Base-by-base conservation (phyloP, 2,329 filamentous ascomycete genomes). In the Verruconis gallopava region DNA sequence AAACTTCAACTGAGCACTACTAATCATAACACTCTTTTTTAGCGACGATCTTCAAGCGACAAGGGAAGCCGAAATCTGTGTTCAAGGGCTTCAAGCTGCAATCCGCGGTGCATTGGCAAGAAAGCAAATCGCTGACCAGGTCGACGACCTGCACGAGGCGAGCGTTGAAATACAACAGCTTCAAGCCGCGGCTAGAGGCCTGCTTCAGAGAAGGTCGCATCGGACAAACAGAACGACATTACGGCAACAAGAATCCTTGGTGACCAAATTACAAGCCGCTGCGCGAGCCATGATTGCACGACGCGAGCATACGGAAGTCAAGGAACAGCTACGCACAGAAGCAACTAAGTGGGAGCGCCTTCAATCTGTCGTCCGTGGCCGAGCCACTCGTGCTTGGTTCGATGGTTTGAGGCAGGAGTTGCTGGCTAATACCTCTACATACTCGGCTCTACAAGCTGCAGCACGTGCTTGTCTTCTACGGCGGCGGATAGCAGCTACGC, bases 221-320 rank as follows among this genome's bases (percentile, higher is more conserved):
- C 55, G 55, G 21, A 44, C 55, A 12, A 53, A 63, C 30, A 56
- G 55, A 42, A 54, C 58, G 33, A 53, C 44, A 34, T 51, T 64
- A 32, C 55, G 58, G 22, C 55, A 57, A 35, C 51, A 62, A 15
- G 63, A 66, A 42, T 53, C 57, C 19, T 46, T 56, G n/a, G 54
- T 67, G 46, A 66, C 66, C 40, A 61, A 66, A 41, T 59, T 86
- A 45, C 82, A 88, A 63, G 75, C 80, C 51, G 72, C 73, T 45
- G 69, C 73, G 25, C 72, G 81, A 59, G 82, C 77, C 42, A 64
- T 73, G 62, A 62, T 77, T 54, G 71, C 66, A 45, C 72, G 77
- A 58, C 62, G 63, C 46, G 67, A 74, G 25, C 37, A 28, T 20
- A 28, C 25, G 18, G 21, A 37, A 34, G 36, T 46, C 21, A 15